Evolutionary conservation across 441 rosid genomes (phyloP).

Genomic region (Corymbia calophylla): DNA sequence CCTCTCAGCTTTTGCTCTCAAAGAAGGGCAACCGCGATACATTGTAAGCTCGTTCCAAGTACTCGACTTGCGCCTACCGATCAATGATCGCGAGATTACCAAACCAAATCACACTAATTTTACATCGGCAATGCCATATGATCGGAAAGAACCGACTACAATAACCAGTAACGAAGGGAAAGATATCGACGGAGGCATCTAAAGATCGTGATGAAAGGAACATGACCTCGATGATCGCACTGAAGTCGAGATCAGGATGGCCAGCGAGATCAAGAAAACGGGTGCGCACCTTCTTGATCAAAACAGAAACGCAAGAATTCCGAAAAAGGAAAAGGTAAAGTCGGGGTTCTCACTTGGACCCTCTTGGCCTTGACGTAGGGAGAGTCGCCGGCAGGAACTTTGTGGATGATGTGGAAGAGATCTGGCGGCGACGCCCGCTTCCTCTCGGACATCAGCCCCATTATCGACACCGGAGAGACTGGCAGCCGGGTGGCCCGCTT

Average conservation of each 20-base stretch:
- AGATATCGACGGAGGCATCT: background rate
- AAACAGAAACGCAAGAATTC: background rate
- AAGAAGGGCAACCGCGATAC: background rate
- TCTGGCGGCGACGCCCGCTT: conserved; percentile 10
- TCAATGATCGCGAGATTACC: background rate
- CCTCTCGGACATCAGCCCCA: conserved; percentile 38
- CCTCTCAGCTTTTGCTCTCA: background rate
- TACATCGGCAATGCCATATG: background rate
- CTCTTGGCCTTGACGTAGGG: conserved; percentile 85
- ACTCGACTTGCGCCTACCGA: background rate
- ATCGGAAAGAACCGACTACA: background rate
- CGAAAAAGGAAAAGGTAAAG: background rate
- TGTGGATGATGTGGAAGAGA: conserved; percentile 56
- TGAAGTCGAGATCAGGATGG: background rate
- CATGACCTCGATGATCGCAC: accelerated
- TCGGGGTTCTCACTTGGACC: conserved; percentile 38
- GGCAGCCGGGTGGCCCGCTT: accelerated
- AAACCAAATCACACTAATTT: background rate
- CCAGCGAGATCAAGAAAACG: background rate
- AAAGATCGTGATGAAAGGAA: background rate
- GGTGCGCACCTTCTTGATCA: background rate
- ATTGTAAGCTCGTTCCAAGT: background rate
- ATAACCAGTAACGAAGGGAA: background rate
- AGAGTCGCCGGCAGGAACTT: conserved; percentile 73
- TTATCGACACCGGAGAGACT: background rate